Evolutionary conservation across 108 stramenopile genomes (phyloP).

Genomic region (Fragilariopsis cylindrus): DNA sequence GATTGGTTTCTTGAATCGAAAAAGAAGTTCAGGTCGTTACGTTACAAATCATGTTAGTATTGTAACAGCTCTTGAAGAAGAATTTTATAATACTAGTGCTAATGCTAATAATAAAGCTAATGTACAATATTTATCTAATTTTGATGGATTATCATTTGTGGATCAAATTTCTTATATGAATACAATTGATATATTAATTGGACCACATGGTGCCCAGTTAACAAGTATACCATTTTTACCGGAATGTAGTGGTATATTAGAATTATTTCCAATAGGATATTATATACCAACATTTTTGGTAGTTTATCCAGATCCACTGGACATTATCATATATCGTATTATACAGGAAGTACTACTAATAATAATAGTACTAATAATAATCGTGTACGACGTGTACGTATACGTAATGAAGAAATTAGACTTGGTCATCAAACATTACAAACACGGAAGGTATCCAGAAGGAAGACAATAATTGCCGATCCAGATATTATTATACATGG

Average conservation of each 20-base stretch:
- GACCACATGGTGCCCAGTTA: conserved; percentile 39
- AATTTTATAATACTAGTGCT: neutral
- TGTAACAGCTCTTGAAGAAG: neutral
- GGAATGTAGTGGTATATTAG: conserved; percentile 30
- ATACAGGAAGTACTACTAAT: neutral
- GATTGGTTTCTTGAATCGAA: neutral
- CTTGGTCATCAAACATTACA: no score
- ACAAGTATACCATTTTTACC: conserved; percentile 28
- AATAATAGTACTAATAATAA: no score
- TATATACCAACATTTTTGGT: neutral
- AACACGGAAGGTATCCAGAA: no score
- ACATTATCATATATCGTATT: neutral
- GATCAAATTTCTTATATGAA: conserved; percentile 8
- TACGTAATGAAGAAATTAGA: no score
- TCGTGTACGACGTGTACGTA: no score
- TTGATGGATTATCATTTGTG: conserved; percentile 11
- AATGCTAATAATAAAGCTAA: neutral
- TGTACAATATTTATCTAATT: neutral
- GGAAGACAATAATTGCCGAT: no score
- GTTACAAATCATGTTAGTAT: neutral
- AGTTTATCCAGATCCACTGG: neutral
- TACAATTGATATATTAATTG: conserved; percentile 31
- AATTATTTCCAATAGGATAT: conserved; percentile 31
- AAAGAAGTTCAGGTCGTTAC: neutral
- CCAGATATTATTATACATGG: no score